Conservation (phyloP, 1,284 basidiomycete genomes). For the Xerocomus nothofagi region DNA sequence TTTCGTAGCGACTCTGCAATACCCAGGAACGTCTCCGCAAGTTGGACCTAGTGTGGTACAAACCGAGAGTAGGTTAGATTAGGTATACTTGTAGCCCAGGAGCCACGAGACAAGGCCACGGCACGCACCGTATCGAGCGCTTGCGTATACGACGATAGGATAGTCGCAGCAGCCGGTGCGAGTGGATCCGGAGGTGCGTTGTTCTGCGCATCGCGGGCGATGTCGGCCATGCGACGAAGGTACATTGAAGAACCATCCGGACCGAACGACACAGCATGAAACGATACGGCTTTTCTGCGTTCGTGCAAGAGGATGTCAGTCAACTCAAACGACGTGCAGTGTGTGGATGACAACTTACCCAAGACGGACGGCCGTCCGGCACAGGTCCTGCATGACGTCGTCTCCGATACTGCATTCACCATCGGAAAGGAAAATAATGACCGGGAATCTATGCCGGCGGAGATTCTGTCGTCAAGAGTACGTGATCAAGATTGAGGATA, state of each 20-base stretch:
- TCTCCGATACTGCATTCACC: slow-evolving; percentile 50
- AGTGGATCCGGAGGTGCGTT: slow-evolving; percentile 48
- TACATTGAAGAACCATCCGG: slow-evolving; percentile 32
- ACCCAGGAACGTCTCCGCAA: slow-evolving; percentile 62
- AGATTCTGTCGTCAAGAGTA: not conserved
- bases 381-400: slow-evolving; percentile 44
- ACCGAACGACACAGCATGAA: slow-evolving; percentile 62
- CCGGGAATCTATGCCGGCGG: slow-evolving; percentile 43
- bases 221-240: slow-evolving; percentile 53
- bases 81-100: not conserved
- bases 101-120: slow-evolving; percentile 10
- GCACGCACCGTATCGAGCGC: slow-evolving; percentile 54
- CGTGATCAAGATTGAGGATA: not conserved
- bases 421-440: slow-evolving; percentile 67
- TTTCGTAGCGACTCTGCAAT: slow-evolving; percentile 60
- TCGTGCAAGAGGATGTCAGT: not conserved
- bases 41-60: slow-evolving; percentile 42
- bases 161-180: slow-evolving; percentile 35
- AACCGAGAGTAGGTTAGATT: not conserved
- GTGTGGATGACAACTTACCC: slow-evolving; percentile 38
- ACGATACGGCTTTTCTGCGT: slow-evolving; percentile 53
- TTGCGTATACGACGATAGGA: slow-evolving; percentile 51
- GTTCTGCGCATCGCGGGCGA: slow-evolving; percentile 52
- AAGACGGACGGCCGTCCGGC: slow-evolving; percentile 45
- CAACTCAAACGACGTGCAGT: not conserved